Evolutionary conservation across 305 asterid species (phyloP).

Genomic region (Stenogyne calaminthoides): DNA sequence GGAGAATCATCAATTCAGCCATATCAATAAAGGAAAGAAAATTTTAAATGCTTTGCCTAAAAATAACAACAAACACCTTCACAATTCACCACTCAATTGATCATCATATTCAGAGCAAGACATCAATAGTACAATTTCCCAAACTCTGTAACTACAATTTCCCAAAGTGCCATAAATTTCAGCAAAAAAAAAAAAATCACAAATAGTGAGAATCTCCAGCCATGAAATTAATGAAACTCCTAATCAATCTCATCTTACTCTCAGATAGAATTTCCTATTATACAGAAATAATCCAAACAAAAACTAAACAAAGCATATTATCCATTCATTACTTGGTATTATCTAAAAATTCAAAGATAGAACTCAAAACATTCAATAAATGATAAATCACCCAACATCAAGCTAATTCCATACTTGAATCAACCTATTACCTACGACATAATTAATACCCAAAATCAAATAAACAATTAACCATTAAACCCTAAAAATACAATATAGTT

Average conservation of each 20-base stretch:
- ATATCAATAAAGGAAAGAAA: not conserved
- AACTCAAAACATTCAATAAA: conserved; percentile 3
- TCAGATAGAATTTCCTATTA: not conserved
- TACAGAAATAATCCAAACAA: not conserved
- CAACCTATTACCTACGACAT: conserved; percentile 9
- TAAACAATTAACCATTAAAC: not conserved
- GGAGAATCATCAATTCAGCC: not conserved
- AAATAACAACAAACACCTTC: not conserved
- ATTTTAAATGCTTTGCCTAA: not conserved
- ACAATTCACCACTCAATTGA: conserved; percentile 9
- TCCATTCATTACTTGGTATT: not conserved
- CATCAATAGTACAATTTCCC: not conserved
- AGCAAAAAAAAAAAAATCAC: not conserved
- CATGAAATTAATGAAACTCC: not conserved
- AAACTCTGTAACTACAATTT: not conserved
- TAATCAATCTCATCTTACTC: conserved; percentile 19
- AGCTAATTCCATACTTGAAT: conserved; percentile 2
- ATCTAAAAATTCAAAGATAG: conserved; percentile 17
- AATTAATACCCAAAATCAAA: not conserved
- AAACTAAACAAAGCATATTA: not conserved
- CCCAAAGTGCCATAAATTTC: not conserved
- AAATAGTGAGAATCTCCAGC: conserved; percentile 1
- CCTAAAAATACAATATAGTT: not conserved
- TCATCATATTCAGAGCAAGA: not conserved
- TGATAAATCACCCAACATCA: conserved; percentile 19